Conservation (phyloP, 805 yeast species). For the Debaryomyces prosopidis region DNA sequence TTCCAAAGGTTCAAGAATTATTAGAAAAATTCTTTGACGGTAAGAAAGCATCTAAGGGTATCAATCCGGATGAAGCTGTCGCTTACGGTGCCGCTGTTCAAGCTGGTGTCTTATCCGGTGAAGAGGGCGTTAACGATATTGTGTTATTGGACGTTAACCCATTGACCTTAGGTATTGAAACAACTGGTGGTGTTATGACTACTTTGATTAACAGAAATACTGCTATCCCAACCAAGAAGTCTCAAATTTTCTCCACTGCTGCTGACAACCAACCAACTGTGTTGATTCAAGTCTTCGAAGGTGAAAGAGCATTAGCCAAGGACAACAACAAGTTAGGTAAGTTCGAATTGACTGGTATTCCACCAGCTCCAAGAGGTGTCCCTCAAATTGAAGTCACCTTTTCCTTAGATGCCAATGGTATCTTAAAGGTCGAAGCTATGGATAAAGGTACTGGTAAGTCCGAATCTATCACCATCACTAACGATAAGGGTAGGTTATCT, state of each 20-base stretch:
- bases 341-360: constrained; percentile 96
- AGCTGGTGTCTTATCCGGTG: constrained; percentile 97
- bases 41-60: constrained; percentile 49
- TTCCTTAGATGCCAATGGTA: constrained; percentile 99
- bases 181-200: constrained; percentile 99
- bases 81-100: constrained; percentile 89
- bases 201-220: constrained; percentile 99
- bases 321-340: constrained; percentile 98
- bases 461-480: constrained; percentile 97
- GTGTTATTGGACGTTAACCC: constrained; percentile 97
- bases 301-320: constrained; percentile 98
- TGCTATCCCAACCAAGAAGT: constrained; percentile 98
- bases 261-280: constrained; percentile 99
- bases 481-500: constrained; percentile 98
- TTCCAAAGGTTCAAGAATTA: constrained; percentile 50
- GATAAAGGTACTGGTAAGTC: constrained; percentile 99
- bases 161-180: constrained; percentile 98
- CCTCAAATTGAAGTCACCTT: constrained; percentile 99
- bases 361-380: constrained; percentile 98
- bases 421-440: constrained; percentile 97
- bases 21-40: constrained; percentile 56
- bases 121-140: constrained; percentile 94
- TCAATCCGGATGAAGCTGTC: constrained; percentile 52
- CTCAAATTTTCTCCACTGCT: constrained; percentile 98
- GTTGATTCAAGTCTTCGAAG: constrained; percentile 98